Evolutionary conservation across 2,329 filamentous ascomycete species (phyloP), one percentile per base, ranked within the genome.

Genomic region (Biscogniauxia sp.): DNA sequence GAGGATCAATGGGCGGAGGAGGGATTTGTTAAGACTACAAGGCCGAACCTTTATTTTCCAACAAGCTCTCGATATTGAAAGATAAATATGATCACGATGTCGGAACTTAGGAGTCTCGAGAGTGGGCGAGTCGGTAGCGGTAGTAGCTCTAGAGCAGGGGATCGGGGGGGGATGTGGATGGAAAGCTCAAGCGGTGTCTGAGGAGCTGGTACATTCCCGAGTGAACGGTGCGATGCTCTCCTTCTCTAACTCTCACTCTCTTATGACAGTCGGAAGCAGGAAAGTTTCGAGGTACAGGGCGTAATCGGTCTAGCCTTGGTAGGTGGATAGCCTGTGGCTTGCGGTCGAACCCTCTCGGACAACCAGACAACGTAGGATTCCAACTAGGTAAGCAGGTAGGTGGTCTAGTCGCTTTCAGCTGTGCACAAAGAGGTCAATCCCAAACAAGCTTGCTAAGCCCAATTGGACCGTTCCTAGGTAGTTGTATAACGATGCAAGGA

Each of bases 371-470:
- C 49, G 53, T 49, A 60, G 19, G 54, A 59, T 51, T 60, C 55
- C 52, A 58, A 28, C 53, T 45, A 23, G 51, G 51, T 45, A 54
- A 17, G 17, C 45, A 50, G 56, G 54, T 54, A 37, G 25, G 49
- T 51, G 59, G 56, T 26, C 15, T 37, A n/a, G 20, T 57, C 26
- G 55, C 55, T 57, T 65, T 67, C 52, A 62, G 56, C 51, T 54
- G 19, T 32, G 25, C 57, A 54, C 50, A 59, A 61, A 57, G 53
- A 61, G 54, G 3, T 45, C 37, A 11, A n/a, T 2, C 15, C 37
- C 17, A 45, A 45, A 45, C 37, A 59, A 26, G 55, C 37, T 32
- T 49, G 45, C 55, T 52, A 56, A 55, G 32, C 55, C 65, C 66
- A 67, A 26, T 23, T 52, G 23, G n/a, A 52, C 13, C 51, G 20